Evolutionary conservation across 1,139 yeast genomes (phyloP).

Genomic region (Saccharomycopsis hybrid): DNA sequence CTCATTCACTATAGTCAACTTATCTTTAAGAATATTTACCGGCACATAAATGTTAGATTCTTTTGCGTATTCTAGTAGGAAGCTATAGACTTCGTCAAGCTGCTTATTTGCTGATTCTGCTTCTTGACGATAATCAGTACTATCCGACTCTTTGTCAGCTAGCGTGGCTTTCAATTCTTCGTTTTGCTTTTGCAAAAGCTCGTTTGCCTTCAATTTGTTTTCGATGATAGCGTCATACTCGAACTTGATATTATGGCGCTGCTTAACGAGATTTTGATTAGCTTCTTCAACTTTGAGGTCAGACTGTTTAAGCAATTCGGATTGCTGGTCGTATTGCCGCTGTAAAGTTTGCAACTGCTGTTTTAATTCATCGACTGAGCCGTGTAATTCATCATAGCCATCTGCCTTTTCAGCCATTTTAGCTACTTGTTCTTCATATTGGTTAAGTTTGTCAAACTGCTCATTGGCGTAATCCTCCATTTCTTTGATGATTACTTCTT

Average conservation of each 20-base stretch:
- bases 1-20: constrained; percentile 4
- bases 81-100: constrained; percentile 5
- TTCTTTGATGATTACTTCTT: constrained; percentile 19
- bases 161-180: constrained; percentile 1
- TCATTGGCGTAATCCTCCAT: constrained; percentile 18
- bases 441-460: constrained; percentile 11
- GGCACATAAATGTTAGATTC: constrained; percentile 15
- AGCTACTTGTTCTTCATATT: constrained; percentile 3
- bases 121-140: not conserved
- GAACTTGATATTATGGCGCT: constrained; percentile 16
- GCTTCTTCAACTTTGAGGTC: constrained; percentile 5
- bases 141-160: not conserved
- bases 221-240: constrained; percentile 21
- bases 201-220: constrained; percentile 15
- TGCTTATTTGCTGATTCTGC: not conserved
- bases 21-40: constrained; percentile 15
- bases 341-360: not conserved
- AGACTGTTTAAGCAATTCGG: not conserved
- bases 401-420: constrained; percentile 1
- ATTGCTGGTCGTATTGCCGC: not conserved
- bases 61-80: constrained; percentile 11
- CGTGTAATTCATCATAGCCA: not conserved
- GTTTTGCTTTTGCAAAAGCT: constrained; percentile 3
- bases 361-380: not conserved
- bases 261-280: constrained; percentile 13